A percentile compares a stretch with the other conserved stretches of the same genome.
Evolutionary conservation across 208 protist genomes (phyloP).

Genomic region (Leptomonas pyrrhocoris): DNA sequence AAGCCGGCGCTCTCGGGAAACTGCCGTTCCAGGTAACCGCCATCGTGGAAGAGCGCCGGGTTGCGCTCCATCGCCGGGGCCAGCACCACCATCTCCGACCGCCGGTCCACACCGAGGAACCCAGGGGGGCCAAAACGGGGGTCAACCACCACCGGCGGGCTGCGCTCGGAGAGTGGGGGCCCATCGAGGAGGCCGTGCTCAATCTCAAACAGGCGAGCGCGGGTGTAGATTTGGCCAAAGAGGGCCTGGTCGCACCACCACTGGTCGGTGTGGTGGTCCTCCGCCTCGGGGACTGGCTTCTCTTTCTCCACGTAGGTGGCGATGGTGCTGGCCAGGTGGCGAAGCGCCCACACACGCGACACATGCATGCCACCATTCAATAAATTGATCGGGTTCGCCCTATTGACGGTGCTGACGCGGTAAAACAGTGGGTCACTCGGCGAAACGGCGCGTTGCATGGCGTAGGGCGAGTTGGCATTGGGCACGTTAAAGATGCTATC

Average conservation of each 20-base stretch:
- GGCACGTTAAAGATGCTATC: constrained; percentile 14
- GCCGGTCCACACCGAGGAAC: constrained; percentile 22
- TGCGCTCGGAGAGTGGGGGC: constrained; percentile 6
- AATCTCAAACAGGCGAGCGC: constrained; percentile 32
- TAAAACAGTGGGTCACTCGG: constrained; percentile 30
- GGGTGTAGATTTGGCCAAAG: constrained; percentile 37
- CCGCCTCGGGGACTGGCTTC: constrained; percentile 17
- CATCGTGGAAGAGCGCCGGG: constrained; percentile 18
- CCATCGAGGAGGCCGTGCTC: constrained; percentile 34
- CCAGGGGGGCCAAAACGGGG: constrained; percentile 13
- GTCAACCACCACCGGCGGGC: constrained; percentile 11
- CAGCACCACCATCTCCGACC: constrained; percentile 29
- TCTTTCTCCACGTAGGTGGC: constrained; percentile 21
- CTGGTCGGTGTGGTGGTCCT: constrained; percentile 12
- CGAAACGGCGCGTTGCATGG: neutral
- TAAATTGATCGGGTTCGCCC: constrained; percentile 18
- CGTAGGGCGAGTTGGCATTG: constrained; percentile 14
- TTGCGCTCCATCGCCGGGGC: constrained; percentile 17
- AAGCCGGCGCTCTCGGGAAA: constrained; percentile 3
- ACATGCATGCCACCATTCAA: constrained; percentile 40
- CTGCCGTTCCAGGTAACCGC: constrained; percentile 27
- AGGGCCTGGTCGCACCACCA: constrained; percentile 42
- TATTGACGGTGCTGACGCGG: constrained; percentile 15
- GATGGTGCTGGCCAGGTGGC: constrained; percentile 18
- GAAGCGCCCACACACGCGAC: constrained; percentile 40